Base-by-base conservation (phyloP, 352 stramenopile species). In the Pythium phragmitis region DNA sequence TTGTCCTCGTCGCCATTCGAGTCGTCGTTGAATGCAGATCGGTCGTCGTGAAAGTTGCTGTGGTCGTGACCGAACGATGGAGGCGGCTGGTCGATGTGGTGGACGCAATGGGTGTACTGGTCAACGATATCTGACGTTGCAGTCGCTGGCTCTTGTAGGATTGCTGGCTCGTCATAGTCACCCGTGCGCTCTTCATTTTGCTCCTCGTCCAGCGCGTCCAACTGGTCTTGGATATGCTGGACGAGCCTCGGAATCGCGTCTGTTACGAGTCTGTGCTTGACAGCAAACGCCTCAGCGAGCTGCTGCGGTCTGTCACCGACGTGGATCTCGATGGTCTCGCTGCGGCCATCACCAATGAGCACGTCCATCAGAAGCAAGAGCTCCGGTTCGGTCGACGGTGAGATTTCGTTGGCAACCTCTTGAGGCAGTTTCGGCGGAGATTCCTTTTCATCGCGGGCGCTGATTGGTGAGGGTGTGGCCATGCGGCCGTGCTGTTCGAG, bases 351-450 rank as follows among this genome's bases (percentile, higher is more conserved):
- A 13, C 78, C 75, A 49, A 92, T 91, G 37, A 92, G 71, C 3
- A 94, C 74, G 33, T 94, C 85, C 76, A 94, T 90, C 43, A 92
- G 39, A 12, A 94, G 48, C 45, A 92, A 63, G 16, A 94, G 69
- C 51, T 92, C 78, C 2, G 30, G 37, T 55, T 55, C 49, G 26
- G 26, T 1, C 4, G 26, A 30, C 26, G 26, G 4, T 5, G 26
- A 5, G 26, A 5, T 30, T 5, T 30, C 26, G 47, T 54, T 54
- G 47, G 21, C 1, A 17, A 23, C 45, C 7, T 30, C 45, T 9
- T 34, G 46, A 34, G 46, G 21, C 30, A 56, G 13, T 46, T 46
- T 46, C 7, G 34, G 34, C 34, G 34, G 34, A 9, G 34, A 39
- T 11, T 39, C 34, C 9, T 46, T 46, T 23, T 6, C 13, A 17